These are phyloP conservation scores for Blastobotrys robertii DNA, from an alignment of 805 yeast genomes.

Conservation along the genomic window DNA sequence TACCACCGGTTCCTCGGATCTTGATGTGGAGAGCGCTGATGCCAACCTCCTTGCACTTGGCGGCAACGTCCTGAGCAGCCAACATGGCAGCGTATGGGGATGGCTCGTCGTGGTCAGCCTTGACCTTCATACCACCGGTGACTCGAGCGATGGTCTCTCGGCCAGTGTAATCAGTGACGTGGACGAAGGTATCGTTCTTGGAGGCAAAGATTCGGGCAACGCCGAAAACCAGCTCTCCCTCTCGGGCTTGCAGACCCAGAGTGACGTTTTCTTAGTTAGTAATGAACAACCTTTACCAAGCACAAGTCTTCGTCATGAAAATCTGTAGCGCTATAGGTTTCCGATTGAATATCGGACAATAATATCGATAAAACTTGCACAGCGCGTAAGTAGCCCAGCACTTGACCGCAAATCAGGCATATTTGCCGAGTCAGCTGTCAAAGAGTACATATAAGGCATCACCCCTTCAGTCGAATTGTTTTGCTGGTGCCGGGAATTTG, in stretches of 20 bases:
- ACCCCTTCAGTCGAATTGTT: no score
- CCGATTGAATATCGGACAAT: not conserved
- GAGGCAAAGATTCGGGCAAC: constrained; percentile 99
- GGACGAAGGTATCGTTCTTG: constrained; percentile 99
- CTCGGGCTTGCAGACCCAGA: constrained; percentile 84
- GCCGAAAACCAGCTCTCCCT: constrained; percentile 98
- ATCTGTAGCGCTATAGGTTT: not conserved
- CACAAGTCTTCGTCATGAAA: not conserved
- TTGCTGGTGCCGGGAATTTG: no score
- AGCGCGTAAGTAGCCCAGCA: not conserved
- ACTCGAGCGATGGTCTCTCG: constrained; percentile 99
- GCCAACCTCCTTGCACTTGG: constrained; percentile 98
- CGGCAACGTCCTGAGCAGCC: constrained; percentile 99
- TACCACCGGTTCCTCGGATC: constrained; percentile 99
- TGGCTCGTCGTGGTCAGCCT: constrained; percentile 99
- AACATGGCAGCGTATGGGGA: constrained; percentile 99
- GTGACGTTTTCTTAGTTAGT: constrained; percentile 31
- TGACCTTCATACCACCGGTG: constrained; percentile 99
- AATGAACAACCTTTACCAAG: not conserved
- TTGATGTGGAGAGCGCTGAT: constrained; percentile 99
- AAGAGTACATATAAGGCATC: not conserved
- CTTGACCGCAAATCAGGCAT: not conserved
- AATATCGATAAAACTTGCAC: not conserved
- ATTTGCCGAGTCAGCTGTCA: not conserved
- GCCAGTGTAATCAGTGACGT: constrained; percentile 98